phyloP scores from a whole-genome alignment of 495 filamentous ascomycete species.

The Talaromyces proteolyticus region DNA sequence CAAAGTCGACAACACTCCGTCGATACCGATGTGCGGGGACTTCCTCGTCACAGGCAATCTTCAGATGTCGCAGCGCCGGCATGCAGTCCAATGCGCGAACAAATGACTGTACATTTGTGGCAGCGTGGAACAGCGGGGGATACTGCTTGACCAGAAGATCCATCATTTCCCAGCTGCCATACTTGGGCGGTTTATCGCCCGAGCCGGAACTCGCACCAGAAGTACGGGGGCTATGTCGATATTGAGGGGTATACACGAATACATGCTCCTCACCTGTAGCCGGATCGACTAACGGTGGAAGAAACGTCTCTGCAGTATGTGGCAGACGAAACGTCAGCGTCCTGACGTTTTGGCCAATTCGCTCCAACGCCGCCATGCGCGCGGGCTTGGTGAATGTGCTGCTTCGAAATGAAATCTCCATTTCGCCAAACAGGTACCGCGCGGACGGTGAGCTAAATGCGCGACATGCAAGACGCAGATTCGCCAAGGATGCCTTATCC shows the following conservation, averaged over 20 bases:
- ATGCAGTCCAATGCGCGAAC: conserved; percentile 60
- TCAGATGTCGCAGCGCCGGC: conserved; percentile 59
- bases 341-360: conserved; percentile 67
- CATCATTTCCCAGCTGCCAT: conserved; percentile 55
- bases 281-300: conserved; percentile 69
- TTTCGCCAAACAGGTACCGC: conserved; percentile 43
- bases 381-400: conserved; percentile 64
- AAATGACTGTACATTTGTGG: conserved; percentile 76
- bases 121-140: conserved; percentile 74
- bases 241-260: conserved; percentile 71
- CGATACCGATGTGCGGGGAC: conserved; percentile 59
- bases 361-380: conserved; percentile 60
- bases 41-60: conserved; percentile 67
- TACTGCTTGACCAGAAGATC: conserved; percentile 75
- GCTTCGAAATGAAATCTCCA: conserved; percentile 52
- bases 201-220: conserved; percentile 31
- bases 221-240: no score
- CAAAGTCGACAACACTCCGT: conserved; percentile 73
- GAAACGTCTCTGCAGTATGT: conserved; percentile 64
- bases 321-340: conserved; percentile 64
- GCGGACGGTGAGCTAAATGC: conserved; percentile 41
- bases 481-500: conserved; percentile 33
- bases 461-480: conserved; percentile 45
- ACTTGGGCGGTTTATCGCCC: conserved; percentile 58
- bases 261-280: conserved; percentile 61